These are phyloP conservation scores for Diospyros lotus DNA, from an alignment of 148 eudicot genomes.

Conservation along the genomic window DNA sequence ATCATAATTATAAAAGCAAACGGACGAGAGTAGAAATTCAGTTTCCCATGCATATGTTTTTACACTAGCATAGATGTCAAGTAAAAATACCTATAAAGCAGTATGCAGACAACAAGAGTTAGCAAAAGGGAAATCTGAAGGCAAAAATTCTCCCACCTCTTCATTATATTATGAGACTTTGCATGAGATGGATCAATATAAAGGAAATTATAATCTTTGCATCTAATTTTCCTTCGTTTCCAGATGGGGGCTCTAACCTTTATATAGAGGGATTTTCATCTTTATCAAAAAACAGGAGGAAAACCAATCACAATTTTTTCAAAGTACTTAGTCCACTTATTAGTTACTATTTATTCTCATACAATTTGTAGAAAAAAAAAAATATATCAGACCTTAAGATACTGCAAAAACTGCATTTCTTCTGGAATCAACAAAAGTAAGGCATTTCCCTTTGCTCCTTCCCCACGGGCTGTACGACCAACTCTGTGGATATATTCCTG, in stretches of 20 bases:
- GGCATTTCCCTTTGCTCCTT: constrained; percentile 90
- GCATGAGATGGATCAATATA: no score
- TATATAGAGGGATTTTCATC: background rate
- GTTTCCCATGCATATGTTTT: no score
- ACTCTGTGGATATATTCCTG: constrained; percentile 98
- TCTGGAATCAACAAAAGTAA: constrained; percentile 85
- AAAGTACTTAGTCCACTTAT: background rate
- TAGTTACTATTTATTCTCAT: background rate
- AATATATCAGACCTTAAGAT: constrained; percentile 60
- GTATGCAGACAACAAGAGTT: no score
- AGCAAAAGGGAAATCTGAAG: no score
- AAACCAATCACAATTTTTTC: background rate
- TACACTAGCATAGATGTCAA: no score
- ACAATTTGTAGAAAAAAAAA: background rate
- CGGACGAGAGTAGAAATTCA: no score
- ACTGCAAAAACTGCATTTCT: constrained; percentile 77
- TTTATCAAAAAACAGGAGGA: background rate
- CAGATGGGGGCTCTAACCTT: no score
- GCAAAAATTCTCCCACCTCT: no score
- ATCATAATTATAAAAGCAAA: no score
- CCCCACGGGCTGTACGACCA: constrained; percentile 99
- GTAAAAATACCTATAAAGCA: no score
- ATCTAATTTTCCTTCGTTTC: background rate
- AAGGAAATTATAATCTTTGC: no score
- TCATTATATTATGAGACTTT: no score